These are phyloP conservation scores for Senna tora DNA, from an alignment of 306 rosid species.

Conservation along the genomic window DNA sequence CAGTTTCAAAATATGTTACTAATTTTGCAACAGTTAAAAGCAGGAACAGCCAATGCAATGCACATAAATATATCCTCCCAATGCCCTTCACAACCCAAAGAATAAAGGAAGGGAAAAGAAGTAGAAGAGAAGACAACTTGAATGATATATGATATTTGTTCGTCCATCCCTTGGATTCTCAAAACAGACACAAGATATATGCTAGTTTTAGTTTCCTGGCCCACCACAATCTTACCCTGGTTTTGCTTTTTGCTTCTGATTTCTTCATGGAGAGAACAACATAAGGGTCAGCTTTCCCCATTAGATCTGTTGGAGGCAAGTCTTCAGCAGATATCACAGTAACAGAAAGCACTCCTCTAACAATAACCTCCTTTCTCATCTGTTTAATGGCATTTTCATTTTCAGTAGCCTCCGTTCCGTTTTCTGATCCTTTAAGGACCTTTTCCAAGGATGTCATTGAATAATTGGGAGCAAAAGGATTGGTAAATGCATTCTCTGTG, in stretches of 20 bases:
- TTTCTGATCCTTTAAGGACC: constrained; percentile 62
- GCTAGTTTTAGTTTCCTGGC: constrained; percentile 13
- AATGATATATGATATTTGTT: background rate
- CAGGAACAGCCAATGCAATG: background rate
- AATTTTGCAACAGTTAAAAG: background rate
- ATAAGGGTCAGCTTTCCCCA: constrained; percentile 96
- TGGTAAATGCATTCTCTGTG: constrained; percentile 66
- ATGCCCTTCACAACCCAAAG: constrained; percentile 24
- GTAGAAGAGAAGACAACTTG: background rate
- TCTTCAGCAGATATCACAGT: constrained; percentile 94
- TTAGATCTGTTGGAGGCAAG: constrained; percentile 80
- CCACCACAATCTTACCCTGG: constrained; percentile 67
- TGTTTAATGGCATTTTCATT: constrained; percentile 59
- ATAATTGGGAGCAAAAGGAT: constrained; percentile 68
- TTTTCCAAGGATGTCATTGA: constrained; percentile 89
- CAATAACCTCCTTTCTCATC: constrained; percentile 80
- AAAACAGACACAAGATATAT: background rate
- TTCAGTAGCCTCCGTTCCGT: constrained; percentile 62
- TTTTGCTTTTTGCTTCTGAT: constrained; percentile 77
- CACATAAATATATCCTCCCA: constrained; percentile 16
- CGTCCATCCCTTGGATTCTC: constrained; percentile 27
- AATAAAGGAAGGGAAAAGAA: constrained; percentile 14
- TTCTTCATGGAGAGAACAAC: constrained; percentile 84
- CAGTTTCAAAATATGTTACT: constrained; percentile 28
- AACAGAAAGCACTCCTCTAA: constrained; percentile 87